phyloP scores from a whole-genome alignment of 1,284 basidiomycete species.

The Ceratobasidium sp. region DNA sequence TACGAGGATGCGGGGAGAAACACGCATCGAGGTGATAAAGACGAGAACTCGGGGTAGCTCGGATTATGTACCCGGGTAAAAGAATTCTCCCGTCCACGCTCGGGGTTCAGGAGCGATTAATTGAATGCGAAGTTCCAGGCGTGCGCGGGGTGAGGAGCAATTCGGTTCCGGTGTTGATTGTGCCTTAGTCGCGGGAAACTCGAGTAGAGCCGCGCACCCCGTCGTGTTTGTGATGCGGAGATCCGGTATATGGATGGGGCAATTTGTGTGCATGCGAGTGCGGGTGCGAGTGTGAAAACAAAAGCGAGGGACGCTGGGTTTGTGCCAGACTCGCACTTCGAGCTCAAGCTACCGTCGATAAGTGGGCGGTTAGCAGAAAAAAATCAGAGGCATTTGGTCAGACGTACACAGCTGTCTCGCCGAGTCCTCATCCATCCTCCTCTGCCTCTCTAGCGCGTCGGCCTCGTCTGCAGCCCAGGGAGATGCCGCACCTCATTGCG shows the following conservation, averaged over 20 bases:
- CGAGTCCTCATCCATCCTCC: constrained; percentile 88
- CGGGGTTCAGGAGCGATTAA: too few species aligned
- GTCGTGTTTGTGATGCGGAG: constrained; percentile 42
- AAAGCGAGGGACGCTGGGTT: constrained; percentile 50
- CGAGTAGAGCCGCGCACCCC: too few species aligned
- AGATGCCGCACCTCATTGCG: constrained; percentile 63
- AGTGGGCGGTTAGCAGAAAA: constrained; percentile 11
- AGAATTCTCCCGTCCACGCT: too few species aligned
- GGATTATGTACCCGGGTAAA: too few species aligned
- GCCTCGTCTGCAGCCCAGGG: constrained; percentile 69
- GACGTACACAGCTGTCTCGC: constrained; percentile 77
- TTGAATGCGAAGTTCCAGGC: too few species aligned
- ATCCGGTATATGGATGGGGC: constrained; percentile 29
- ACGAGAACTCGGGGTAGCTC: too few species aligned
- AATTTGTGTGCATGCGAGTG: not conserved
- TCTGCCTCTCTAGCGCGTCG: constrained; percentile 78
- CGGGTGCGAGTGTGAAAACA: constrained; percentile 12
- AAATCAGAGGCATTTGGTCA: constrained; percentile 9
- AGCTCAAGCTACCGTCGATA: constrained; percentile 59
- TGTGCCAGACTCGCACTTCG: constrained; percentile 71
- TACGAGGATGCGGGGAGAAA: too few species aligned
- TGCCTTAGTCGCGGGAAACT: too few species aligned
- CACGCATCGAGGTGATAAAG: too few species aligned
- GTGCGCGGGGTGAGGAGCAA: too few species aligned
- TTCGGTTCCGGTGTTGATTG: too few species aligned